A percentile compares a stretch with the other conserved stretches of the same genome.
Conservation (phyloP, 768 basidiomycete genomes). For the Leccinum truebloodii region DNA sequence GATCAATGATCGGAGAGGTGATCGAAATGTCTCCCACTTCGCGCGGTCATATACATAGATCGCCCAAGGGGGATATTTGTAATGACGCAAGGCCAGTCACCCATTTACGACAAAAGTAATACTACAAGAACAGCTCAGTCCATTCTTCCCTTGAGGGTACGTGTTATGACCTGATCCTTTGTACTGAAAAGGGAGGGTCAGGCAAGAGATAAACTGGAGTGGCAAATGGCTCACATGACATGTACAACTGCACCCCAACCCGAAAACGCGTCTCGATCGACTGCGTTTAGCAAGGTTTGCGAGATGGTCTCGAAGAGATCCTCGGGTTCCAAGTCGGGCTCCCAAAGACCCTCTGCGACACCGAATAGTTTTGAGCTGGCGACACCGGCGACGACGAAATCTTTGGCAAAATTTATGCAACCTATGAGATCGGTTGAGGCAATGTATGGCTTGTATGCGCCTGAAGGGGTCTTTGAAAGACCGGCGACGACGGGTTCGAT, state of each 20-base stretch:
- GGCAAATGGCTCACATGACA: slow-evolving; percentile 70
- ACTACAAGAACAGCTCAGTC: slow-evolving; percentile 51
- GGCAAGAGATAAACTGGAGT: slow-evolving; percentile 11
- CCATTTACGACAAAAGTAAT: slow-evolving; percentile 22
- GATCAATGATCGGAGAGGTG: not conserved
- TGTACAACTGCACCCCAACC: slow-evolving; percentile 97
- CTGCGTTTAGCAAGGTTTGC: slow-evolving; percentile 91
- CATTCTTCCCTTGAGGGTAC: slow-evolving; percentile 89
- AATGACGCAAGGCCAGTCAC: slow-evolving; percentile 1
- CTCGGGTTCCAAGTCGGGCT: slow-evolving; percentile 93
- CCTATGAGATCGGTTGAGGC: slow-evolving; percentile 94
- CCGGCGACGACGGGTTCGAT: slow-evolving; percentile 97
- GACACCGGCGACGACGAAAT: slow-evolving; percentile 95
- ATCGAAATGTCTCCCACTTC: not conserved
- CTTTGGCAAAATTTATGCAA: slow-evolving; percentile 91
- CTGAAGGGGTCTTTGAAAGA: slow-evolving; percentile 69
- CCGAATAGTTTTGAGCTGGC: slow-evolving; percentile 92
- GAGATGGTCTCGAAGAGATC: slow-evolving; percentile 99
- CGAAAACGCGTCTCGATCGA: slow-evolving; percentile 94
- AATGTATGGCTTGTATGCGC: slow-evolving; percentile 86
- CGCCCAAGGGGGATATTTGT: not conserved
- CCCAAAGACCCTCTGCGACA: slow-evolving; percentile 98
- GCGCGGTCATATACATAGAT: not conserved
- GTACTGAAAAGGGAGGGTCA: slow-evolving; percentile 44
- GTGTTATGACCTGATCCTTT: slow-evolving; percentile 74